Conservation (phyloP, 305 asterid genomes). For the Solanum hybrid region DNA sequence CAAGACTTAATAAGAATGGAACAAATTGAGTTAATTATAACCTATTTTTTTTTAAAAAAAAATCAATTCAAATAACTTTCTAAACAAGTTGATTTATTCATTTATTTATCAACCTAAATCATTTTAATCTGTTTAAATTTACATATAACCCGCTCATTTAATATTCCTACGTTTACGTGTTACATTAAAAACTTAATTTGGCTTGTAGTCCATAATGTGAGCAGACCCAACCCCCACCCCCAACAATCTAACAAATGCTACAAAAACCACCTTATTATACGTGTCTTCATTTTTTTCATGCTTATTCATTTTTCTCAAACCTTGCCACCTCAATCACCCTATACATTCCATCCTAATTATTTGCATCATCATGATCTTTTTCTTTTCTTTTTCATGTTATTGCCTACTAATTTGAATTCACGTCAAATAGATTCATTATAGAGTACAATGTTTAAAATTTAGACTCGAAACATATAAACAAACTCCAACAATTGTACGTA, state of each 20-base stretch:
- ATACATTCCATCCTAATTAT: neutral
- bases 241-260: neutral
- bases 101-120: neutral
- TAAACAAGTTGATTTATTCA: too few species aligned
- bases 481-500: neutral
- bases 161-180: neutral
- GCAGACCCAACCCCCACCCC: neutral
- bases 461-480: neutral
- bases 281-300: neutral
- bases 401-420: neutral
- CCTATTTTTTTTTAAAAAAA: too few species aligned
- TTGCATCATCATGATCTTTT: neutral
- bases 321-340: neutral
- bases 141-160: neutral
- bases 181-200: neutral
- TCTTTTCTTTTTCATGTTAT: neutral
- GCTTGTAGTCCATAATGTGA: neutral
- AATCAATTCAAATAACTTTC: neutral
- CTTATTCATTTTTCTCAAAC: neutral
- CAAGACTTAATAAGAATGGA: neutral
- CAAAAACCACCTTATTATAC: neutral
- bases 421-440: neutral
- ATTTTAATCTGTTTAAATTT: neutral
- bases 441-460: fast-evolving
- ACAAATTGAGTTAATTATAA: too few species aligned